A percentile compares a stretch with the other conserved stretches of the same genome.
Evolutionary conservation across 768 basidiomycete species (phyloP).

Genomic region (Naematelia encephala): DNA sequence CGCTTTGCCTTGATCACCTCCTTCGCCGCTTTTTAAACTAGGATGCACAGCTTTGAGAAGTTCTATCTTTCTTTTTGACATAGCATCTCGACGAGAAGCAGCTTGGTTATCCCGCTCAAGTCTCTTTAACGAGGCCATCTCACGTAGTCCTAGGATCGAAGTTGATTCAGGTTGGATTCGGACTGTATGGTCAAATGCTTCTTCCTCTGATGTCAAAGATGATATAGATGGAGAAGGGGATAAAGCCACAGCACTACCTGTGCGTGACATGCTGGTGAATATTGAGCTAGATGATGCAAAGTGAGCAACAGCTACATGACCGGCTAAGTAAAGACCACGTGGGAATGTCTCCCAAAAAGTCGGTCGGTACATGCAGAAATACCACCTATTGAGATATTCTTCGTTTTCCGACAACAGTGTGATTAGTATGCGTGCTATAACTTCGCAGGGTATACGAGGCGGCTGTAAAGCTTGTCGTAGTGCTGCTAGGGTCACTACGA

Average conservation of each 20-base stretch:
- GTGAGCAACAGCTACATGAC: too few relatives aligned
- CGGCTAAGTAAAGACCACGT: too few relatives aligned
- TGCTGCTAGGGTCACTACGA: background rate
- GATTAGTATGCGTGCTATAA: background rate
- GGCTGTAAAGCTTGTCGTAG: background rate
- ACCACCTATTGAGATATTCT: too few relatives aligned
- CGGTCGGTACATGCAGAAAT: background rate
- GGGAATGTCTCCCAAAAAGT: background rate
- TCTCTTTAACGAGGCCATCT: background rate
- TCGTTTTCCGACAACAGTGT: too few relatives aligned
- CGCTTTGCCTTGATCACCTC: background rate
- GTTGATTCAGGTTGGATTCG: background rate
- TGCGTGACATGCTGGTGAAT: background rate
- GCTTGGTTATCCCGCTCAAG: background rate
- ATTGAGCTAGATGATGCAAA: too few relatives aligned
- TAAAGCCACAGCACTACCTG: background rate
- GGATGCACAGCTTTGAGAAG: constrained; percentile 6
- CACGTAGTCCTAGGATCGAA: background rate
- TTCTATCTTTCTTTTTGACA: background rate
- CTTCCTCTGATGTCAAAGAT: constrained; percentile 18
- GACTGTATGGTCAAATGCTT: constrained; percentile 11
- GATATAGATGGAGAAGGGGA: constrained; percentile 8
- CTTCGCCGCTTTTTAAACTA: background rate
- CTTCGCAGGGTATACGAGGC: background rate
- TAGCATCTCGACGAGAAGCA: background rate